Evolutionary conservation across 441 rosid species (phyloP), one percentile per base, ranked within the genome.

Genomic region (Syzygium malaccense): DNA sequence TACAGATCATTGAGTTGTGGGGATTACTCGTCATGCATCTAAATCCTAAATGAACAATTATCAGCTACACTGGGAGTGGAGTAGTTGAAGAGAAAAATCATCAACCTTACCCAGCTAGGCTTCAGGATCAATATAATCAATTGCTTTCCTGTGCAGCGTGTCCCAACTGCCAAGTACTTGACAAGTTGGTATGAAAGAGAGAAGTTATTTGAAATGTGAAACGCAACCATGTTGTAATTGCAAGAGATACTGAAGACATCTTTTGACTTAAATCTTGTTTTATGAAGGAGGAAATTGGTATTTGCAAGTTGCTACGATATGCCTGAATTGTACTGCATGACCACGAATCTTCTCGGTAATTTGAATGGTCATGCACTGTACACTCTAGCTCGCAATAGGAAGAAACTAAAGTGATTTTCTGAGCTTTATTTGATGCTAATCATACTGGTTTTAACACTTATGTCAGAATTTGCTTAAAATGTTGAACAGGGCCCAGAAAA

Each of bases 401-500:
- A 75, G 83, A 75, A 75, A 37, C n/a, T 75, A 23, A 37, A 75
- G 51, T 3, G 51, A 37, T 37, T 71, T 13, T 41, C 4, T 37
- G 51, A 11, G 68, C 33, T 26, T 83, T 17, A 33, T 53, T 85
- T 49, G 45, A 85, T 75, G 83, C 51, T 37, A 41, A 75, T 75
- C 51, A 37, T 23, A 75, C 17, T 12, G n/a, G n/a, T 75, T 75
- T 64, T 20, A 23, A 75, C 83, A 37, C 79, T 55, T 33, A 66
- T 12, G 12, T 60, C 55, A 32, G 85, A 30, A 48, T 83, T 71
- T 87, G 56, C 51, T 56, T 41, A 58, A 86, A 87, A 23, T 87
- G 55, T 87, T 90, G 85, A 85, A 89, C 94, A 98, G 99, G 94
- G 95, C 98, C 51, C 96, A 95, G 93, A 98, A 96, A 91, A 94